Percentiles rank a stretch among this genome's conserved stretches.
Evolutionary conservation across 176 grass and related monocot genomes (phyloP).

Genomic region (Oryza officinalis): DNA sequence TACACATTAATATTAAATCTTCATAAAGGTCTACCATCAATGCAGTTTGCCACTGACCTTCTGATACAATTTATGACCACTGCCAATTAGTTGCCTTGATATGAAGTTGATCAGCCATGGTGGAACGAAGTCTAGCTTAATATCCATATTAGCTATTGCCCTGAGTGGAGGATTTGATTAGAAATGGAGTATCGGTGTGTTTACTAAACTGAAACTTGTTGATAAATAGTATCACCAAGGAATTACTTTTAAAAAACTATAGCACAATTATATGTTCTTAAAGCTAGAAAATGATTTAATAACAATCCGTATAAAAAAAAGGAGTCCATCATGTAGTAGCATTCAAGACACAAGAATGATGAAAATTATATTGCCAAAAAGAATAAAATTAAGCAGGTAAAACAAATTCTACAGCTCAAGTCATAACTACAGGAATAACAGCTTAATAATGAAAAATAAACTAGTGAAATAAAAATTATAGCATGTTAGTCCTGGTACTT

Average conservation of each 20-base stretch:
- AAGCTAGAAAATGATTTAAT: background rate
- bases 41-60: conserved; percentile 51
- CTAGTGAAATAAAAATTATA: background rate
- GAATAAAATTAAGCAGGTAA: background rate
- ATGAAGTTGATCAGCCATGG: conserved; percentile 94
- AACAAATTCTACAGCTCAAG: background rate
- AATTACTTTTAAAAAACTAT: background rate
- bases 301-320: background rate
- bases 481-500: background rate
- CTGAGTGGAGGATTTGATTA: conserved; percentile 49
- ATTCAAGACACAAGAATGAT: background rate
- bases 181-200: conserved; percentile 4
- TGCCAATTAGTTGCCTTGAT: conserved; percentile 89
- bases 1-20: background rate
- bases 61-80: conserved; percentile 82
- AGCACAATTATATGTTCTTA: background rate
- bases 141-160: conserved; percentile 92
- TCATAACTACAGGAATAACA: background rate
- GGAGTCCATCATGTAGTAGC: background rate
- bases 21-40: background rate
- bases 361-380: background rate
- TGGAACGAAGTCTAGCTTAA: conserved; percentile 95
- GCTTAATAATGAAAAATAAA: background rate
- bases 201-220: conserved; percentile 1
- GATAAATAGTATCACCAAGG: background rate